A percentile compares a stretch with the other conserved stretches of the same genome.
phyloP scores from a whole-genome alignment of 106 monocot species.

The Iris macrosiphon region DNA sequence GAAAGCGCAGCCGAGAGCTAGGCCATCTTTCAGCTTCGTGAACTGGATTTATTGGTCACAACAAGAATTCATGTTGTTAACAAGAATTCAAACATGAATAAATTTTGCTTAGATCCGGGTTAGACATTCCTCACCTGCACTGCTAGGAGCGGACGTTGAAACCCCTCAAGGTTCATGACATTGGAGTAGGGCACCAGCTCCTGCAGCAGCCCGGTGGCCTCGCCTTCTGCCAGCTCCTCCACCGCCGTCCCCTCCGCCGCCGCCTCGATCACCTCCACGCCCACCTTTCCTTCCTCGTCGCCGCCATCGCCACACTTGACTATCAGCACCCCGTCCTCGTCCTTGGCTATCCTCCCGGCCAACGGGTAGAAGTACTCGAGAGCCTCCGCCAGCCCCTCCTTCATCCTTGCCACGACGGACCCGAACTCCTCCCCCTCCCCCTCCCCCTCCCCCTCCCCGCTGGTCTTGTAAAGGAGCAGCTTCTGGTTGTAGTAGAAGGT shows the following conservation, averaged over 20 bases:
- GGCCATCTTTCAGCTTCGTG: constrained; percentile 78
- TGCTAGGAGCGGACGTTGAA: constrained; percentile 73
- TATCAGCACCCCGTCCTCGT: constrained; percentile 54
- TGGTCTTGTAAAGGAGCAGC: constrained; percentile 63
- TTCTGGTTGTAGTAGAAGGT: constrained; percentile 99
- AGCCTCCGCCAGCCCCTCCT: constrained; percentile 43
- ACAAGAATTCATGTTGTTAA: background rate
- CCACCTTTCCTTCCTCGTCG: constrained; percentile 36
- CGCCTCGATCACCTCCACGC: constrained; percentile 71
- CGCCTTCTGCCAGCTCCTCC: constrained; percentile 45
- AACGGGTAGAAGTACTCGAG: constrained; percentile 65
- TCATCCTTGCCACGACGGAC: constrained; percentile 31
- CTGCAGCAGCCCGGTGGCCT: constrained; percentile 44
- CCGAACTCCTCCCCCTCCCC: background rate
- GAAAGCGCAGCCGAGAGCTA: constrained; percentile 84
- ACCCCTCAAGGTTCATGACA: constrained; percentile 94
- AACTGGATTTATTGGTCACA: constrained; percentile 23
- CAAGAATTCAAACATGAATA: background rate
- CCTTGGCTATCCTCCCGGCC: constrained; percentile 59
- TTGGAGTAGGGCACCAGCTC: constrained; percentile 78
- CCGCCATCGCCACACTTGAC: constrained; percentile 46
- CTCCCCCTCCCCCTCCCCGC: constrained; percentile 3
- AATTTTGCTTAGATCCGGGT: background rate
- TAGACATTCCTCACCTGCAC: constrained; percentile 84
- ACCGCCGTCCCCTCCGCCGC: constrained; percentile 42